A percentile compares a stretch with the other conserved stretches of the same genome.
These are phyloP conservation scores for Ophiostoma himal-ulmi DNA, from an alignment of 2,329 filamentous ascomycete genomes.

Conservation along the genomic window DNA sequence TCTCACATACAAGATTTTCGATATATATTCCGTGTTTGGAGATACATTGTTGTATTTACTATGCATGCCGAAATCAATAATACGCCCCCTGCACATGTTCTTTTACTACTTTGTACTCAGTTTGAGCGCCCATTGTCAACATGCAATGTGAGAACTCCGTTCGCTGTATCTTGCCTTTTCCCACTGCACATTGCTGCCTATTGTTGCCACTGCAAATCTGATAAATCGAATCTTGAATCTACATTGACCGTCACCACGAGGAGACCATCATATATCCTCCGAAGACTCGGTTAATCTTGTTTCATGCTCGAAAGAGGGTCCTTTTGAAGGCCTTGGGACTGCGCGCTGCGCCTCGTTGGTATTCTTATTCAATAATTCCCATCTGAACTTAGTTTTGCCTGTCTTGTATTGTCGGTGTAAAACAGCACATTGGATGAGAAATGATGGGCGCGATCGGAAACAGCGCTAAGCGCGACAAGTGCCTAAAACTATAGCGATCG, in stretches of 20 bases:
- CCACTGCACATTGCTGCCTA: not conserved
- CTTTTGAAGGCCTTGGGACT: not conserved
- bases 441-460: not conserved
- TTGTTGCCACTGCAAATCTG: not conserved
- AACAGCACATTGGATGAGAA: not conserved
- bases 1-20: not conserved
- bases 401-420: not conserved
- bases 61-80: not conserved
- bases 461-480: not conserved
- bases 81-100: not conserved
- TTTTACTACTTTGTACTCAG: not conserved
- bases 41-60: not conserved
- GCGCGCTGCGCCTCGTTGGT: not conserved
- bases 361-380: not conserved
- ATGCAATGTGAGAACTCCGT: not conserved
- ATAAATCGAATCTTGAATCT: constrained; percentile 7
- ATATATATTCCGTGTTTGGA: no score
- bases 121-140: not conserved
- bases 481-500: not conserved
- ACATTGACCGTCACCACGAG: not conserved
- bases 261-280: not conserved
- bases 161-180: not conserved
- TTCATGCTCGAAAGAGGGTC: constrained; percentile 8
- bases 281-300: constrained; percentile 2
- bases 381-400: not conserved